Evolutionary conservation across 2,329 filamentous ascomycete species (phyloP).

Genomic region (Rhynchosporium secalis): DNA sequence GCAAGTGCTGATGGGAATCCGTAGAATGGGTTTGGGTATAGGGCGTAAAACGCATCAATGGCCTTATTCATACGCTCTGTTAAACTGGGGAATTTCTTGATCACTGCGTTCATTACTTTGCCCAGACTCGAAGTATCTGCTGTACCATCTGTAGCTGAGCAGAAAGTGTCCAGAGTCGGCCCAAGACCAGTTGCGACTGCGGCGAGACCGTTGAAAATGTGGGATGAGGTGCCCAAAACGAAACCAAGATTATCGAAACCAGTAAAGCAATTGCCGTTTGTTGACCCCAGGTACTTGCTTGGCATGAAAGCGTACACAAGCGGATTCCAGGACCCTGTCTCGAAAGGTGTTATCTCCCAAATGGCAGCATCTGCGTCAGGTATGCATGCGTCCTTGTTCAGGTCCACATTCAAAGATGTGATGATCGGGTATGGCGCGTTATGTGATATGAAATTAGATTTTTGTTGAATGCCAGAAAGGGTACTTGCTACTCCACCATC

Average conservation of each 20-base stretch:
- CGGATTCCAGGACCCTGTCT: conserved; percentile 2
- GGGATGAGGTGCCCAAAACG: conserved; percentile 13
- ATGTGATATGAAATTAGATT: conserved; percentile 4
- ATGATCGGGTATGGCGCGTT: conserved; percentile 10
- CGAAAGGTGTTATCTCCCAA: conserved; percentile 14
- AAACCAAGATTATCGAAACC: conserved; percentile 17
- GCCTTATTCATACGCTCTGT: background rate
- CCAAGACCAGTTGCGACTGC: background rate
- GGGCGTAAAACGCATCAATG: conserved; percentile 12
- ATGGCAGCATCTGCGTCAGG: conserved; percentile 4
- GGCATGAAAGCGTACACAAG: conserved; percentile 15
- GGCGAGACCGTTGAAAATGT: conserved; percentile 11
- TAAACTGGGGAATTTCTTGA: conserved; percentile 2
- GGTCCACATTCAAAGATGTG: conserved; percentile 2
- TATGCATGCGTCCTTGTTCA: conserved; percentile 5
- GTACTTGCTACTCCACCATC: conserved; percentile 14
- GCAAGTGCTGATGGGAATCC: conserved; percentile 2
- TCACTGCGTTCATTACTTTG: background rate
- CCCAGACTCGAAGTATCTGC: background rate
- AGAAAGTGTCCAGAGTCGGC: conserved; percentile 3
- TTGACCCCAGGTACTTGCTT: conserved; percentile 13
- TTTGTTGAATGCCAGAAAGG: conserved; percentile 11
- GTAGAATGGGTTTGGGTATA: conserved; percentile 12
- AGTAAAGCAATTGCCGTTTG: conserved; percentile 11
- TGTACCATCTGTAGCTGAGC: background rate